Evolutionary conservation across 495 filamentous ascomycete genomes (phyloP).

Genomic region (Melanomma pulvis-pyrius): DNA sequence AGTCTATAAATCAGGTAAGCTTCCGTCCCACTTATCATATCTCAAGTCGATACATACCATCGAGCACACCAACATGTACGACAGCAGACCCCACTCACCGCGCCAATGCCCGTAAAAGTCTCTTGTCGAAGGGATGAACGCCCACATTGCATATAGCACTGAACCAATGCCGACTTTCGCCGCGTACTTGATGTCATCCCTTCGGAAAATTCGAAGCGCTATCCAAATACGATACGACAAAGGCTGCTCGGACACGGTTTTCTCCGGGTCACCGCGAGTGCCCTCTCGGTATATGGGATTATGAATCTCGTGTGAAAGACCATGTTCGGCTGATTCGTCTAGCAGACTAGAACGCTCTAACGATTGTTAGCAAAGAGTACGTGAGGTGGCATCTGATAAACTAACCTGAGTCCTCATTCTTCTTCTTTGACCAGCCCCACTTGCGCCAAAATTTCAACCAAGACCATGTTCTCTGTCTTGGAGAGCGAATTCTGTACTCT

Average conservation of each 20-base stretch:
- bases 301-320: constrained; percentile 34
- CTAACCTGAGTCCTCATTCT: constrained; percentile 15
- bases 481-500: constrained; percentile 61
- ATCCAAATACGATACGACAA: constrained; percentile 61
- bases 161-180: constrained; percentile 92
- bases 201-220: constrained; percentile 59
- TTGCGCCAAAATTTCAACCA: constrained; percentile 84
- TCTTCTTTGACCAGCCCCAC: constrained; percentile 14
- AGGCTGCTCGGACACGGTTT: constrained; percentile 29
- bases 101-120: constrained; percentile 86
- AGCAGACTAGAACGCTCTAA: constrained; percentile 24
- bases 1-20: constrained; percentile 49
- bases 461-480: constrained; percentile 68
- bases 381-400: neutral
- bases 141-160: constrained; percentile 79
- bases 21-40: neutral
- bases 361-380: constrained; percentile 1
- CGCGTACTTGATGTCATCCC: constrained; percentile 76
- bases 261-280: constrained; percentile 29
- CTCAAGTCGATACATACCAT: constrained; percentile 56
- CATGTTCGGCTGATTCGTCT: constrained; percentile 29
- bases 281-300: constrained; percentile 27
- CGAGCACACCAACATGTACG: constrained; percentile 96
- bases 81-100: constrained; percentile 94
- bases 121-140: constrained; percentile 77